Percentiles rank a stretch among this genome's conserved stretches.
Evolutionary conservation across 1,284 basidiomycete species (phyloP).

Genomic region (Boletellus sp.): DNA sequence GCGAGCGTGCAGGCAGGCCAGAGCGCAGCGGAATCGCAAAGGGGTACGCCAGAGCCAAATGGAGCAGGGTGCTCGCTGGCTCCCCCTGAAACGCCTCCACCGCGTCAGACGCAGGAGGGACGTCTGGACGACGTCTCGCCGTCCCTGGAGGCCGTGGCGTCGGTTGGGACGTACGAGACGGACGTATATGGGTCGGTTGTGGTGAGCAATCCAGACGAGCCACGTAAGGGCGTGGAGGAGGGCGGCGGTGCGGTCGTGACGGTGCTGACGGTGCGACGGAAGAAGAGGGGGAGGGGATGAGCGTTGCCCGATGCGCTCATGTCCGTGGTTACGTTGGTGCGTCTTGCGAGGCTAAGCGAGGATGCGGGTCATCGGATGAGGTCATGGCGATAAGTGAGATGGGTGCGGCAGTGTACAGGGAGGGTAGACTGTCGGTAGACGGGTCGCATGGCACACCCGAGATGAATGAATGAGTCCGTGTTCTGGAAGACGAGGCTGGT

Average conservation of each 20-base stretch:
- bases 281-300: conserved; percentile 40
- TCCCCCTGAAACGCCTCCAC: conserved; percentile 49
- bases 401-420: too few relatives aligned
- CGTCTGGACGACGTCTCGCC: conserved; percentile 49
- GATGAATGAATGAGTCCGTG: too few relatives aligned
- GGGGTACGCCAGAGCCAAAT: conserved; percentile 39
- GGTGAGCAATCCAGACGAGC: conserved; percentile 45
- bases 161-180: conserved; percentile 53
- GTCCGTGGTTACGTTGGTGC: too few relatives aligned
- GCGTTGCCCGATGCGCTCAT: too few relatives aligned
- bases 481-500: too few relatives aligned
- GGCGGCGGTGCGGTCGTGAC: conserved; percentile 37
- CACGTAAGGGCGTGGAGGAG: conserved; percentile 20
- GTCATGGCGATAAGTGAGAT: too few relatives aligned
- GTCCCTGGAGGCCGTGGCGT: conserved; percentile 42
- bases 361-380: too few relatives aligned
- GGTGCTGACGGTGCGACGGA: conserved; percentile 60
- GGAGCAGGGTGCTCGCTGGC: conserved; percentile 1
- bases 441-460: too few relatives aligned
- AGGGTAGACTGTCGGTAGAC: too few relatives aligned
- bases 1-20: conserved; percentile 11
- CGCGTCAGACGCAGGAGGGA: conserved; percentile 26
- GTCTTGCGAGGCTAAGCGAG: too few relatives aligned
- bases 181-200: conserved; percentile 54
- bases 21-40: conserved; percentile 19